phyloP scores from a whole-genome alignment of 202 grass and related monocot genomes.

The Panicum hallii region DNA sequence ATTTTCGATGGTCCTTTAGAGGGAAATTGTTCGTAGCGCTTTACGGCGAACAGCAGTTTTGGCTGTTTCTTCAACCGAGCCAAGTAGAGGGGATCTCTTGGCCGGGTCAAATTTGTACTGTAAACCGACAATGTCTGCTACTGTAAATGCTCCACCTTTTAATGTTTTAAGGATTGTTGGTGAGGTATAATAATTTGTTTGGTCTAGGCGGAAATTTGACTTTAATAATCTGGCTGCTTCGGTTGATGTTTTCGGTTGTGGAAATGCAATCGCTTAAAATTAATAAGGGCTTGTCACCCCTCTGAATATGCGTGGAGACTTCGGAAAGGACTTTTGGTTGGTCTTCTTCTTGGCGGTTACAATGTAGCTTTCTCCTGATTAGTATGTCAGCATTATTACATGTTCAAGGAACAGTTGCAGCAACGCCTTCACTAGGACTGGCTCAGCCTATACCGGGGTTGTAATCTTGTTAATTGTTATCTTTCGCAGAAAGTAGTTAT shows the following conservation, averaged over 20 bases:
- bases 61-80: background rate
- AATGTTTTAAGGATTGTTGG: background rate
- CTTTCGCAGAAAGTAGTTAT: background rate
- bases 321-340: background rate
- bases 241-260: constrained; percentile 25
- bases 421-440: background rate
- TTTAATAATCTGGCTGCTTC: constrained; percentile 25
- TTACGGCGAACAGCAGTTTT: background rate
- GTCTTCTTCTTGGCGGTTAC: constrained; percentile 37
- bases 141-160: constrained; percentile 11
- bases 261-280: constrained; percentile 29
- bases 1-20: background rate
- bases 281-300: background rate
- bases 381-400: background rate
- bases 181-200: background rate
- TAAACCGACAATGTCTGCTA: background rate
- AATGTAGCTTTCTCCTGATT: constrained; percentile 47
- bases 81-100: background rate
- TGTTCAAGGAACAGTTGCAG: constrained; percentile 30
- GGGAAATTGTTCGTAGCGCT: background rate
- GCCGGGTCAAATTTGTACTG: background rate
- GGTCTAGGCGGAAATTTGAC: background rate
- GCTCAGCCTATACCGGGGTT: background rate
- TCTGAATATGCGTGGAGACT: constrained; percentile 20
- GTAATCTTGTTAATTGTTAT: background rate